These are phyloP conservation scores for Dactylellina parvicollis DNA, from an alignment of 2,329 filamentous ascomycete genomes.

Conservation along the genomic window DNA sequence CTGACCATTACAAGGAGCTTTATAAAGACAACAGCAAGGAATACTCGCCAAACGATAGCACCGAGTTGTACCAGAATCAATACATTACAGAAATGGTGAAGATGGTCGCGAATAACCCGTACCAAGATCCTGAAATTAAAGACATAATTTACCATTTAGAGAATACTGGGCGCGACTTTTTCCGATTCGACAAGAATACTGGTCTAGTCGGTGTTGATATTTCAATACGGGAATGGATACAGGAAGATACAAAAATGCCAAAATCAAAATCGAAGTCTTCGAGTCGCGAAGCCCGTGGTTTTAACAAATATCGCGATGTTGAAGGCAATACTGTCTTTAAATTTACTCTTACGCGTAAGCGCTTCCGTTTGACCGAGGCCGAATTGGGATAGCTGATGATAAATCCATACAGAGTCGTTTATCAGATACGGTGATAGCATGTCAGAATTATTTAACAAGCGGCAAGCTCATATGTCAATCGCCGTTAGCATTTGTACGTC, in stretches of 20 bases:
- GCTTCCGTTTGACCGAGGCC: neutral
- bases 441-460: constrained; percentile 28
- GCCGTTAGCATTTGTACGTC: constrained; percentile 22
- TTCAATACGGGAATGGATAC: constrained; percentile 42
- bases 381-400: neutral
- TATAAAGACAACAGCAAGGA: neutral
- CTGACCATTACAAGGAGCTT: constrained; percentile 28
- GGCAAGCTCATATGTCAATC: constrained; percentile 23
- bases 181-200: constrained; percentile 26
- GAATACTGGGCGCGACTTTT: constrained; percentile 45
- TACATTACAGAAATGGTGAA: neutral
- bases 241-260: constrained; percentile 1
- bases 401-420: constrained; percentile 4
- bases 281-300: constrained; percentile 17
- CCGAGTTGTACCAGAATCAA: neutral
- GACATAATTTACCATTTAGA: constrained; percentile 36
- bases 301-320: constrained; percentile 21
- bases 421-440: constrained; percentile 27
- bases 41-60: neutral
- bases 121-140: constrained; percentile 40
- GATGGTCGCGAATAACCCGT: constrained; percentile 1
- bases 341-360: constrained; percentile 28
- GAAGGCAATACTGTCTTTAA: constrained; percentile 30
- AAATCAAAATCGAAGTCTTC: neutral
- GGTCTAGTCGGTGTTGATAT: constrained; percentile 32